These are phyloP conservation scores for Pachysandra terminalis DNA, from an alignment of 164 flowering plant genomes.

Conservation along the genomic window DNA sequence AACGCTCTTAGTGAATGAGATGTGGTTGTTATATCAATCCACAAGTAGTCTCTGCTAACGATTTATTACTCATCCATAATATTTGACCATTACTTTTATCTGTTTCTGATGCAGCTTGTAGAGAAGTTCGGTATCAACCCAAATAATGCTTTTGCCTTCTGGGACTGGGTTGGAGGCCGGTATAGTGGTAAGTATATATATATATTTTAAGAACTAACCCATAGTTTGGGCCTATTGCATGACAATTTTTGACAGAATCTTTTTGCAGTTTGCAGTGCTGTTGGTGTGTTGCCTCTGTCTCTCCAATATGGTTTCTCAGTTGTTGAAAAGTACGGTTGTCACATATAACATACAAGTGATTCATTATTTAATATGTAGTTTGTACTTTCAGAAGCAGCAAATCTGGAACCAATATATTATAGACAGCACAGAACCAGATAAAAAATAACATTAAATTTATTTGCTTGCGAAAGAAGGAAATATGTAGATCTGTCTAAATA, in stretches of 20 bases:
- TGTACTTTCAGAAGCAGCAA: too few species aligned
- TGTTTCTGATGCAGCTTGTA: slow-evolving; percentile 55
- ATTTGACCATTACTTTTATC: background rate
- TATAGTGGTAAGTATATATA: slow-evolving; percentile 69
- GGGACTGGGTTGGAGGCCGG: slow-evolving; percentile 97
- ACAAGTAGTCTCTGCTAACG: too few species aligned
- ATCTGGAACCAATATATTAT: background rate
- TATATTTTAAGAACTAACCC: background rate
- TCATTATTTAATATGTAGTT: background rate
- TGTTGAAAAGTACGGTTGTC: slow-evolving; percentile 67
- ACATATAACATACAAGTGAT: background rate
- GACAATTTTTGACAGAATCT: slow-evolving; percentile 10
- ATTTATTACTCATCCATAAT: too few species aligned
- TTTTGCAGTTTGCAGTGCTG: slow-evolving; percentile 95
- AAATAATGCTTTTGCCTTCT: slow-evolving; percentile 94
- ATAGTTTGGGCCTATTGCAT: background rate
- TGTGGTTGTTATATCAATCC: too few species aligned
- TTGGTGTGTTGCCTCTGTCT: slow-evolving; percentile 90
- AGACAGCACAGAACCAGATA: background rate
- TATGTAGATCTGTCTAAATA: too few species aligned
- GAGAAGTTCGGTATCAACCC: slow-evolving; percentile 94
- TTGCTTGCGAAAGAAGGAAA: background rate
- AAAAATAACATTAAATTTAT: background rate
- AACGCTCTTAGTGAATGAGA: too few species aligned
- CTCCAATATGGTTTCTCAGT: slow-evolving; percentile 91